These are phyloP conservation scores for Boletus smithii DNA, from an alignment of 1,284 basidiomycete species.

Conservation along the genomic window DNA sequence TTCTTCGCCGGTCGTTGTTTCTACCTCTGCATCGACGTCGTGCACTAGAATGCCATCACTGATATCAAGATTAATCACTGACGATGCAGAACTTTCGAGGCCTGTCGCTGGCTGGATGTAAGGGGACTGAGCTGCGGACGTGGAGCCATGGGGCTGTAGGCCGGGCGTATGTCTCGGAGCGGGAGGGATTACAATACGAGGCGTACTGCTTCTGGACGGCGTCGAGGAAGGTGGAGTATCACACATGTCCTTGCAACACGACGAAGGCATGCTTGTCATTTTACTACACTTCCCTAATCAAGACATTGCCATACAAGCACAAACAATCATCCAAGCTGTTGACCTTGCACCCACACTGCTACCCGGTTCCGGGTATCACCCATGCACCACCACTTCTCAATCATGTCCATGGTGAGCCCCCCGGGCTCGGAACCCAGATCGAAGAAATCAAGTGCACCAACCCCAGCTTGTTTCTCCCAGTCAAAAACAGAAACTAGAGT, in stretches of 20 bases:
- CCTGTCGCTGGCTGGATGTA: slow-evolving; percentile 34
- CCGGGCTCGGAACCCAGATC: slow-evolving; percentile 36
- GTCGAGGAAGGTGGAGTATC: slow-evolving; percentile 32
- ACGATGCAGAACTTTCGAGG: slow-evolving; percentile 64
- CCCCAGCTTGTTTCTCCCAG: slow-evolving; percentile 59
- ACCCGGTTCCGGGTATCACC: slow-evolving; percentile 66
- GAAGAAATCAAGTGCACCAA: slow-evolving; percentile 70
- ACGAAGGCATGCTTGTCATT: not conserved
- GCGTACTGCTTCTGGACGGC: slow-evolving; percentile 37
- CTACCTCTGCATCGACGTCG: slow-evolving; percentile 58
- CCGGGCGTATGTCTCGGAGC: slow-evolving; percentile 40
- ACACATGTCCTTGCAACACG: slow-evolving; percentile 17
- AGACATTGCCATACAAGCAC: too few relatives aligned
- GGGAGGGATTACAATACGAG: slow-evolving; percentile 43
- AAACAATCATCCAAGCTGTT: slow-evolving; percentile 20
- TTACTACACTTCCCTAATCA: not conserved
- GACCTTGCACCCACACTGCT: slow-evolving; percentile 74
- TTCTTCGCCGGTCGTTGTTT: slow-evolving; percentile 49
- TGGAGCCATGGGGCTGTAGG: slow-evolving; percentile 41
- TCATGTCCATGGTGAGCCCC: slow-evolving; percentile 47
- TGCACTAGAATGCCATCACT: slow-evolving; percentile 64
- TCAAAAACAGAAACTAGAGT: slow-evolving; percentile 49
- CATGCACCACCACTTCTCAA: slow-evolving; percentile 88
- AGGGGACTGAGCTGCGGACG: slow-evolving; percentile 24
- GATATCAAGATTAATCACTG: slow-evolving; percentile 59